phyloP scores from a whole-genome alignment of 495 filamentous ascomycete species.

The Penicillium egyptiacum region DNA sequence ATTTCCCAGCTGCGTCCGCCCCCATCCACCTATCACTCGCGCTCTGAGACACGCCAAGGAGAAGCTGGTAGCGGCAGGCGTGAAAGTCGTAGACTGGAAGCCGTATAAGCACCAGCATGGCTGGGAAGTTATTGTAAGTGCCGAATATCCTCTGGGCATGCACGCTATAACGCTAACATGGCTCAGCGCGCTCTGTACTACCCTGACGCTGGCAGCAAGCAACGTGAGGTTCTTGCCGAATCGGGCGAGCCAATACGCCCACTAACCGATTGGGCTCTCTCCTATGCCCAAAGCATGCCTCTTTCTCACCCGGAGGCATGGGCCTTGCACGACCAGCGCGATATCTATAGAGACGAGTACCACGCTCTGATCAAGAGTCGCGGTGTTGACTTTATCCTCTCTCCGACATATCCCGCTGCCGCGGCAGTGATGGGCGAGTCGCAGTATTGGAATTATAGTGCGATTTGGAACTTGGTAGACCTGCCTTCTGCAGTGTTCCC shows the following conservation, averaged over 20 bases:
- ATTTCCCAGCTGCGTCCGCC: slow-evolving; percentile 39
- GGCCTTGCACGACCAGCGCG: slow-evolving; percentile 49
- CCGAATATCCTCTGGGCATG: neutral
- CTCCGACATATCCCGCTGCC: slow-evolving; percentile 58
- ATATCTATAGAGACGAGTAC: slow-evolving; percentile 59
- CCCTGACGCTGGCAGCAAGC: slow-evolving; percentile 51
- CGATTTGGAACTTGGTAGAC: slow-evolving; percentile 73
- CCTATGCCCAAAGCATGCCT: slow-evolving; percentile 47
- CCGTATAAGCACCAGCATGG: slow-evolving; percentile 61
- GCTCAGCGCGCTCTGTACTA: slow-evolving; percentile 53
- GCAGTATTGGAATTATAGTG: slow-evolving; percentile 70
- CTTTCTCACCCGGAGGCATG: slow-evolving; percentile 45
- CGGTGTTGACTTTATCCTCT: slow-evolving; percentile 69
- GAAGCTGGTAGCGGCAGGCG: slow-evolving; percentile 50
- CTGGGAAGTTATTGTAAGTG: slow-evolving; percentile 56
- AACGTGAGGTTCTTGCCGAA: slow-evolving; percentile 42
- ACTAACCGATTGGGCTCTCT: slow-evolving; percentile 57
- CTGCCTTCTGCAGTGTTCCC: slow-evolving; percentile 63
- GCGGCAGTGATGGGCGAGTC: slow-evolving; percentile 60
- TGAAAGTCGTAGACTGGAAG: slow-evolving; percentile 65
- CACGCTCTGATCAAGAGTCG: slow-evolving; percentile 58
- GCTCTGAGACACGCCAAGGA: slow-evolving; percentile 57
- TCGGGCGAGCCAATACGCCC: slow-evolving; percentile 59
- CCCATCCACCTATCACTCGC: slow-evolving; percentile 67
- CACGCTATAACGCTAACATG: slow-evolving; percentile 1